A percentile compares a stretch with the other conserved stretches of the same genome.
These are phyloP conservation scores for Chlorella sp. DNA, from an alignment of 139 green algal genomes.

Conservation along the genomic window DNA sequence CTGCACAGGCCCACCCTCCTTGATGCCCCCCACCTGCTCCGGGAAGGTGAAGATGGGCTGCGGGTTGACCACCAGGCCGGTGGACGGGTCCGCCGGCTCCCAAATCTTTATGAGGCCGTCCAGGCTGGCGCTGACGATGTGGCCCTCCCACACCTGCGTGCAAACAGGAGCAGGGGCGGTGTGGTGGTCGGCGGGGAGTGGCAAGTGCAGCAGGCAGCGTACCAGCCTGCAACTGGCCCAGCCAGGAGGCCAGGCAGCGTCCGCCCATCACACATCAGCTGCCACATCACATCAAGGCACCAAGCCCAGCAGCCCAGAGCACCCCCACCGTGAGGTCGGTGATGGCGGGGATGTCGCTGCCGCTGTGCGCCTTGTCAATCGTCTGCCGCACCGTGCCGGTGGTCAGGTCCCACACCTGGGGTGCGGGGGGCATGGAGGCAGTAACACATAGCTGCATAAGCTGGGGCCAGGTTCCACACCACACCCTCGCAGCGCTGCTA, in stretches of 20 bases:
- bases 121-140: constrained; percentile 68
- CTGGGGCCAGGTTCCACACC: too few species aligned
- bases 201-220: too few species aligned
- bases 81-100: constrained; percentile 39
- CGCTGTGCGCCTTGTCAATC: constrained; percentile 53
- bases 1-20: neutral
- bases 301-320: too few species aligned
- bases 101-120: constrained; percentile 69
- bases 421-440: neutral
- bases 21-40: constrained; percentile 26
- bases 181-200: too few species aligned
- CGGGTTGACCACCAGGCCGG: constrained; percentile 44
- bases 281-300: too few species aligned
- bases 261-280: too few species aligned
- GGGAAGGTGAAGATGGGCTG: constrained; percentile 47
- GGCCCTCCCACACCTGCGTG: constrained; percentile 60
- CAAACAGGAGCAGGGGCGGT: too few species aligned
- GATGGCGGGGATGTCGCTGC: constrained; percentile 48
- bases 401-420: constrained; percentile 78
- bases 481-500: too few species aligned
- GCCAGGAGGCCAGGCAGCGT: too few species aligned
- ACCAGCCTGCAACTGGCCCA: too few species aligned
- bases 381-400: constrained; percentile 60
- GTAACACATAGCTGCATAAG: too few species aligned
- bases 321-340: constrained; percentile 53